Evolutionary conservation across 2,329 filamentous ascomycete genomes (phyloP).

Genomic region (Escovopsis sp.): DNA sequence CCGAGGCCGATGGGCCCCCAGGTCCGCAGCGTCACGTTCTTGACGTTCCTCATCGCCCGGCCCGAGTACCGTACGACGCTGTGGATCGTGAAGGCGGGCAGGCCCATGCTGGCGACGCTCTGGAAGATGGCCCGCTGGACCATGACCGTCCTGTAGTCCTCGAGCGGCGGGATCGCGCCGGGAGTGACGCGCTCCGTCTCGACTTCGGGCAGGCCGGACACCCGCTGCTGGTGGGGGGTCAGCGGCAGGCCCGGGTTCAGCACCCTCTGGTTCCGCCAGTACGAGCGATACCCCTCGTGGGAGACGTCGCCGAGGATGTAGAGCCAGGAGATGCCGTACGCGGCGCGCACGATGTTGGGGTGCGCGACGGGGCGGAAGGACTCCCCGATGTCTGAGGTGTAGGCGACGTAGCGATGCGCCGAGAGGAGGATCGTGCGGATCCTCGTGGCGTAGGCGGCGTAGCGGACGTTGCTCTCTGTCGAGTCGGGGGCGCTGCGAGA

Average conservation of each 20-base stretch:
- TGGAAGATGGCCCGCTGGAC: slow-evolving; percentile 84
- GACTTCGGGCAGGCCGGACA: slow-evolving; percentile 27
- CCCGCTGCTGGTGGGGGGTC: slow-evolving; percentile 31
- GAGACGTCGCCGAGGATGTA: slow-evolving; percentile 84
- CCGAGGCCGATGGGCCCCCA: slow-evolving; percentile 86
- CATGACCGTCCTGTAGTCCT: slow-evolving; percentile 87
- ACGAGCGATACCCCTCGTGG: slow-evolving; percentile 92
- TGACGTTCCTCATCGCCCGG: slow-evolving; percentile 64
- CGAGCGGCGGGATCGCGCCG: slow-evolving; percentile 48
- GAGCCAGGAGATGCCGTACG: slow-evolving; percentile 84
- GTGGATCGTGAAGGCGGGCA: slow-evolving; percentile 89
- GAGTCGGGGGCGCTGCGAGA: slow-evolving; percentile 42
- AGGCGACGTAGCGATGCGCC: slow-evolving; percentile 91
- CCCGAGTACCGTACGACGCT: slow-evolving; percentile 84
- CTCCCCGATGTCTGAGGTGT: slow-evolving; percentile 92
- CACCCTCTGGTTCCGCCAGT: slow-evolving; percentile 66
- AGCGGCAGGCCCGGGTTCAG: slow-evolving; percentile 52
- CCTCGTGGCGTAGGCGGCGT: slow-evolving; percentile 81
- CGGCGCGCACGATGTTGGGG: slow-evolving; percentile 61
- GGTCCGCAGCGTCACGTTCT: slow-evolving; percentile 60
- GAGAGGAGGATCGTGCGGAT: slow-evolving; percentile 75
- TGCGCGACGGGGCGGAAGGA: slow-evolving; percentile 89
- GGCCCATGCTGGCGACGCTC: slow-evolving; percentile 76
- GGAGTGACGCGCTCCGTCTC: slow-evolving; percentile 17
- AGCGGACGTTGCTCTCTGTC: slow-evolving; percentile 73